Percentiles rank a stretch among this genome's conserved stretches.
Evolutionary conservation across 257 asterid genomes (phyloP).

Genomic region (Solanum microdontum): DNA sequence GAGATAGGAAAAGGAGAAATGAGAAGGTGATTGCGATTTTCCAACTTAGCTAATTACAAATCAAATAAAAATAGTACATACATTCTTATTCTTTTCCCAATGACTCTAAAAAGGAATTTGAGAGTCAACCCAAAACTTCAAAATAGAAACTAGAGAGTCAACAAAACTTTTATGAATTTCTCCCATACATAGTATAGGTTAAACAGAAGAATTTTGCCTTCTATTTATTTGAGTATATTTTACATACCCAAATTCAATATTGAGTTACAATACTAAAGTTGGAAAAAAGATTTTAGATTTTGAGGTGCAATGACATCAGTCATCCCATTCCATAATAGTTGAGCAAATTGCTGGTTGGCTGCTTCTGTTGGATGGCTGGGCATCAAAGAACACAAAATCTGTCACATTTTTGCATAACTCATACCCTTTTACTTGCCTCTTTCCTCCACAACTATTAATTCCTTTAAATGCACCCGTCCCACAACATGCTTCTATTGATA

Average conservation of each 20-base stretch:
- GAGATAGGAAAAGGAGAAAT: too few species aligned
- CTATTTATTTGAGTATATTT: too few species aligned
- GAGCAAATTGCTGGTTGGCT: conserved; percentile 27
- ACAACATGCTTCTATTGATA: conserved; percentile 15
- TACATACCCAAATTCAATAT: neutral
- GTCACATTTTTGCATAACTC: neutral
- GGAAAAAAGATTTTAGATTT: conserved; percentile 22
- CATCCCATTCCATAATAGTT: conserved; percentile 28
- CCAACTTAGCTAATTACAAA: too few species aligned
- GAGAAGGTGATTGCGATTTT: too few species aligned
- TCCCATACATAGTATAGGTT: too few species aligned
- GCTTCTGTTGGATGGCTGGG: conserved; percentile 29
- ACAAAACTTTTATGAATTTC: too few species aligned
- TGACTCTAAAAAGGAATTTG: too few species aligned
- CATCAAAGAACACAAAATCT: conserved; percentile 36
- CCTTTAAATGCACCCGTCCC: conserved; percentile 41
- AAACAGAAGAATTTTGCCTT: too few species aligned
- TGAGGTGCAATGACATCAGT: conserved; percentile 2
- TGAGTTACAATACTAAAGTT: neutral
- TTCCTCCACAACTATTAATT: conserved; percentile 3
- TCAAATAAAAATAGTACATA: too few species aligned
- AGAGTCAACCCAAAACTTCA: too few species aligned
- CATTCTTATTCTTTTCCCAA: too few species aligned
- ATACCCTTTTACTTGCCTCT: neutral
- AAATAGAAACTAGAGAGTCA: too few species aligned